Evolutionary conservation across 2,329 filamentous ascomycete genomes (phyloP).

Genomic region (Aspergillus carbonarius): DNA sequence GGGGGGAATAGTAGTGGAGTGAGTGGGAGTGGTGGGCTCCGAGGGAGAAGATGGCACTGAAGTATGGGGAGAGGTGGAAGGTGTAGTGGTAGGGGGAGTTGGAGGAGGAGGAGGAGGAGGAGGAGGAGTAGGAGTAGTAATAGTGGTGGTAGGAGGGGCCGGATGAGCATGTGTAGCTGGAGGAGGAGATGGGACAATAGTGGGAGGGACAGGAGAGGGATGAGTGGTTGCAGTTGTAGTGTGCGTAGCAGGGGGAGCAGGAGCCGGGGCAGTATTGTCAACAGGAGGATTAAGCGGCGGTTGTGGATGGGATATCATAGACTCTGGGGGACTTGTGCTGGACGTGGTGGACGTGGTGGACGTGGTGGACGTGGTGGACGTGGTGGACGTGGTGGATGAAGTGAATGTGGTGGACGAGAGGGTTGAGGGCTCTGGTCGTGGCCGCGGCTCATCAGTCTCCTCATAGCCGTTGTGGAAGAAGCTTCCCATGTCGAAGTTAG

Average conservation of each 20-base stretch:
- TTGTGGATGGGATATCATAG: neutral
- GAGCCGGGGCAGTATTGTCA: neutral
- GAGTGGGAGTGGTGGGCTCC: neutral
- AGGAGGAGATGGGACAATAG: neutral
- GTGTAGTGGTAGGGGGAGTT: neutral
- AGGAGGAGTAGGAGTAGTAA: too few species aligned
- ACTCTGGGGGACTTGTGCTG: neutral
- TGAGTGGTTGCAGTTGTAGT: neutral
- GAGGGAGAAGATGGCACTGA: neutral
- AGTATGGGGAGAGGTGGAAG: neutral
- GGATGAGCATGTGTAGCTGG: neutral
- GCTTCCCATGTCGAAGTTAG: conserved; percentile 21
- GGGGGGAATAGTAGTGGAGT: neutral
- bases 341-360: neutral
- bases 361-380: neutral
- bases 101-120: neutral
- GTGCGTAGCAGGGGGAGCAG: neutral
- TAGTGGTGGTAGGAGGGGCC: neutral
- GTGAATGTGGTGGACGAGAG: neutral
- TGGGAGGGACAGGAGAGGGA: neutral
- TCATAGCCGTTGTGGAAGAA: conserved; percentile 19
- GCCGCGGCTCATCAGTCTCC: conserved; percentile 16
- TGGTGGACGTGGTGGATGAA: too few species aligned
- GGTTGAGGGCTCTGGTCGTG: neutral
- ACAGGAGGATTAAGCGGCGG: neutral